phyloP scores from a whole-genome alignment of 148 eudicot species.

The Oxyria digyna region DNA sequence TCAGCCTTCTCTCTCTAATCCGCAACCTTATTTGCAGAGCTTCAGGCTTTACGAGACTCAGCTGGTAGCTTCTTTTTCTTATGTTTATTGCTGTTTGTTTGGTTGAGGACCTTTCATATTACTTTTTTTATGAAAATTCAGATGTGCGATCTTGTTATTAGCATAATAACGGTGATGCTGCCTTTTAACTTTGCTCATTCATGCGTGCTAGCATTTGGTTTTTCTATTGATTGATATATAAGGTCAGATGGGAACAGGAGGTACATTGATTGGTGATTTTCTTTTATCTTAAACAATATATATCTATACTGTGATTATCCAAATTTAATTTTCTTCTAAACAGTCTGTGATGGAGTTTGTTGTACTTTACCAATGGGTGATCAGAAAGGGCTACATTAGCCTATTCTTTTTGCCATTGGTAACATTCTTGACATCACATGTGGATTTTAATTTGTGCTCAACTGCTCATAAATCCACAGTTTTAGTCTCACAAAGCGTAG shows the following conservation, averaged over 20 bases:
- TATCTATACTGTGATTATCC: not conserved
- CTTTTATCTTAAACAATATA: too few relatives aligned
- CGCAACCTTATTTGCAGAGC: slow-evolving; percentile 49
- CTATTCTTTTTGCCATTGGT: not conserved
- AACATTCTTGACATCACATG: not conserved
- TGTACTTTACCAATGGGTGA: not conserved
- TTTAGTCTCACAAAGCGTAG: not conserved
- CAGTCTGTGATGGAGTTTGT: not conserved
- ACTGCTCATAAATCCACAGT: not conserved
- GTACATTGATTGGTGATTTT: not conserved
- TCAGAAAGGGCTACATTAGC: not conserved
- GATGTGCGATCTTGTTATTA: not conserved
- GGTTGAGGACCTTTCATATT: not conserved
- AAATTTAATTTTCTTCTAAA: not conserved
- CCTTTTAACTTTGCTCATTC: too few relatives aligned
- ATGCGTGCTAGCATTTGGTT: not conserved
- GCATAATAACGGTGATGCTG: not conserved
- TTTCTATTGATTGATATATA: not conserved
- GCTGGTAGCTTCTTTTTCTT: slow-evolving; percentile 36
- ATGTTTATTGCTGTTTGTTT: not conserved
- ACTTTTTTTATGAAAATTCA: not conserved
- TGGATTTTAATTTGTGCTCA: not conserved
- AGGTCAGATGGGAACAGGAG: not conserved
- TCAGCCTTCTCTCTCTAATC: slow-evolving; percentile 20
- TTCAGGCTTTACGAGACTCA: slow-evolving; percentile 78